phyloP scores from a whole-genome alignment of 805 yeast genomes.

The Millerozyma miso region DNA sequence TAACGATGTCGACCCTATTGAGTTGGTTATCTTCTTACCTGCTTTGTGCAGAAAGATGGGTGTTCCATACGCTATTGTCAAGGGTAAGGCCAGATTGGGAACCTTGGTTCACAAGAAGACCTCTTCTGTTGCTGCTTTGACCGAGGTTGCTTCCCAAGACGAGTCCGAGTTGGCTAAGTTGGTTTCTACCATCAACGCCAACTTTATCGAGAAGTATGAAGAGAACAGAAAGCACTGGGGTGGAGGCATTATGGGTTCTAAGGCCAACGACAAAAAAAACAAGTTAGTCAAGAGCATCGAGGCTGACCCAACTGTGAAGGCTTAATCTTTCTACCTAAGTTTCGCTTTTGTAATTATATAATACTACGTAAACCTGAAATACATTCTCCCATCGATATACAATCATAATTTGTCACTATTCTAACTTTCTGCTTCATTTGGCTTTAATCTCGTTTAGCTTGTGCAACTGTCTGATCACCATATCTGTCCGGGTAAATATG shows the following conservation, averaged over 20 bases:
- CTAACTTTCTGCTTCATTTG: too few species aligned
- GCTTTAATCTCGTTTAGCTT: too few species aligned
- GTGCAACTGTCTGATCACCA: background rate
- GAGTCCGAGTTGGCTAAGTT: conserved; percentile 91
- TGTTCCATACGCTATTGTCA: conserved; percentile 96
- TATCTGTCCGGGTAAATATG: conserved; percentile 2
- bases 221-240: conserved; percentile 99
- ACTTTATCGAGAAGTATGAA: conserved; percentile 92
- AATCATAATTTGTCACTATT: too few species aligned
- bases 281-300: conserved; percentile 64
- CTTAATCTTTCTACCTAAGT: conserved; percentile 5
- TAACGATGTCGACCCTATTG: conserved; percentile 98
- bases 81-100: conserved; percentile 98
- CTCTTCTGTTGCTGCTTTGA: conserved; percentile 94
- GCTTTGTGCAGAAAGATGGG: conserved; percentile 99
- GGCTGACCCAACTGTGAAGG: conserved; percentile 19
- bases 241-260: conserved; percentile 97
- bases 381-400: background rate
- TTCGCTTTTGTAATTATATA: conserved; percentile 2
- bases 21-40: conserved; percentile 94
- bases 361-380: background rate
- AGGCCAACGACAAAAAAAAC: conserved; percentile 81
- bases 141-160: conserved; percentile 92
- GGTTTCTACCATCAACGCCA: conserved; percentile 87
- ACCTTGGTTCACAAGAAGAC: conserved; percentile 96